Percentiles rank a stretch among this genome's conserved stretches.
Evolutionary conservation across 495 filamentous ascomycete species (phyloP).

Genomic region (Trichoderma asperelloides): DNA sequence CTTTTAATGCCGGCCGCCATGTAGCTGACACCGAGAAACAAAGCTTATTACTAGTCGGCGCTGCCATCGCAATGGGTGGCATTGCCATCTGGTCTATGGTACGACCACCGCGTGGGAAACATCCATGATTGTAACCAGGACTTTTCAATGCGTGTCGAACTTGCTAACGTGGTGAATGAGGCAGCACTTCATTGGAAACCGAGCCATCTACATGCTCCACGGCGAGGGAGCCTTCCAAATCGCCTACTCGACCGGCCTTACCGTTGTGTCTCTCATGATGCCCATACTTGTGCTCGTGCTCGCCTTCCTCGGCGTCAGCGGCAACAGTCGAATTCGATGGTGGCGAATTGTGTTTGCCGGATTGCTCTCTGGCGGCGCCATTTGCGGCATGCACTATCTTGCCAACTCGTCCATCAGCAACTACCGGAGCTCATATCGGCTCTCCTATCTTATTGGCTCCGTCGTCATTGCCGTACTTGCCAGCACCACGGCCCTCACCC

Average conservation of each 20-base stretch:
- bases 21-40: conserved; percentile 6
- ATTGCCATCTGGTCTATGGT: conserved; percentile 62
- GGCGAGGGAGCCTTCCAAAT: conserved; percentile 57
- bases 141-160: neutral
- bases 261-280: conserved; percentile 70
- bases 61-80: conserved; percentile 70
- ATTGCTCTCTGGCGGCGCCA: conserved; percentile 56
- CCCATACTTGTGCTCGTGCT: conserved; percentile 64
- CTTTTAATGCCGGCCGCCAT: conserved; percentile 11
- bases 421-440: conserved; percentile 53
- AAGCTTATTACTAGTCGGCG: conserved; percentile 63
- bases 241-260: conserved; percentile 62
- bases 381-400: conserved; percentile 87
- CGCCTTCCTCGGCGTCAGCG: conserved; percentile 60
- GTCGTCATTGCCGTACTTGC: conserved; percentile 62
- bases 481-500: conserved; percentile 53
- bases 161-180: conserved; percentile 10
- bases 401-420: conserved; percentile 76
- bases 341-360: conserved; percentile 54
- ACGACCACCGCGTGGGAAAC: conserved; percentile 13
- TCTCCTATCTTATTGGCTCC: conserved; percentile 55
- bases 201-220: conserved; percentile 60
- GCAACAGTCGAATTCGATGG: conserved; percentile 45
- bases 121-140: neutral
- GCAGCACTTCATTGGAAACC: conserved; percentile 74